Conservation (phyloP, 495 filamentous ascomycete genomes). For the Emericellopsis terricola region DNA sequence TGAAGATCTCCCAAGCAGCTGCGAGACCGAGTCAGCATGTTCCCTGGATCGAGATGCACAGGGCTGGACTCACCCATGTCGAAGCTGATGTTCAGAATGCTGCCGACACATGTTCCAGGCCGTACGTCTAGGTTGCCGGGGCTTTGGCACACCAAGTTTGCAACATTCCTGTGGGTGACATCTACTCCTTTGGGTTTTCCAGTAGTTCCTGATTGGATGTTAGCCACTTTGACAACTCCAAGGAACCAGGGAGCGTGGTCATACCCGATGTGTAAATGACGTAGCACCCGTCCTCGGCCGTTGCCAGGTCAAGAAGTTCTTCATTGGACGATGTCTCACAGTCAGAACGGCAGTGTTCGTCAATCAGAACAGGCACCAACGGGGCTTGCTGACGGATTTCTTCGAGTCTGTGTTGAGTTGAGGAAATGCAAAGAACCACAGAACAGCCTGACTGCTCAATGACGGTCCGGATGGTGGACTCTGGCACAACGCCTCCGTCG, state of each 20-base stretch:
- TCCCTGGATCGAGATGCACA: neutral
- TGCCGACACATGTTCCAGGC: slow-evolving; percentile 16
- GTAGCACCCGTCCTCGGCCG: slow-evolving; percentile 16
- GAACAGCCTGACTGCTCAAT: slow-evolving; percentile 9
- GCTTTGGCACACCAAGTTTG: slow-evolving; percentile 13
- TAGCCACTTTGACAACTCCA: neutral
- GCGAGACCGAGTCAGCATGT: neutral
- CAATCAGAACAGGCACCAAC: slow-evolving; percentile 1
- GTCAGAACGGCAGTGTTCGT: slow-evolving; percentile 7
- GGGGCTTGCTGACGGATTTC: neutral
- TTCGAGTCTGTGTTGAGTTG: neutral
- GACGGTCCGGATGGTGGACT: slow-evolving; percentile 12
- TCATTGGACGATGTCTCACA: neutral
- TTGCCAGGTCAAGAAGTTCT: slow-evolving; percentile 1
- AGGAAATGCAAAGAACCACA: neutral
- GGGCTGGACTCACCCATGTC: slow-evolving; percentile 17
- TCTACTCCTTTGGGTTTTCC: slow-evolving; percentile 23
- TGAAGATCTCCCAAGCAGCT: slow-evolving; percentile 22
- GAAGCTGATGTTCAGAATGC: slow-evolving; percentile 19
- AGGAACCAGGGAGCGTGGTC: neutral
- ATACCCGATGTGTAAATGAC: slow-evolving; percentile 22
- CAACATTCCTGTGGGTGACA: slow-evolving; percentile 14
- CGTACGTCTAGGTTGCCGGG: slow-evolving; percentile 16
- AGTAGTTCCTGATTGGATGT: slow-evolving; percentile 11
- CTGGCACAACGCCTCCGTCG: slow-evolving; percentile 18